Evolutionary conservation across 352 stramenopile species (phyloP).

Genomic region (Thalassiosira allenii): DNA sequence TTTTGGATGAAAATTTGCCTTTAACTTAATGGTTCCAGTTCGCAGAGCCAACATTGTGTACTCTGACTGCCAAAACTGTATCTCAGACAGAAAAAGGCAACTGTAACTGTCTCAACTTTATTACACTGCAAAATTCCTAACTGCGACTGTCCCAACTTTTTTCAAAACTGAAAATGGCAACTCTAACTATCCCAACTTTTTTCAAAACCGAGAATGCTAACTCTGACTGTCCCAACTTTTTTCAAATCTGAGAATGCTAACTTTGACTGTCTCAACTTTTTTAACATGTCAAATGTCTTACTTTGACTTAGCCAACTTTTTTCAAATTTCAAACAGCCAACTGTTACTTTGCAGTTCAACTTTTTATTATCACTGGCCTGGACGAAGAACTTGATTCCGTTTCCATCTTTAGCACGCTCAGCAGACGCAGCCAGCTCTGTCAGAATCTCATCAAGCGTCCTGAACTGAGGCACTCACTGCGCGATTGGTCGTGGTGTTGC

Average conservation of each 20-base stretch:
- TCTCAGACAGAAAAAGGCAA: conserved; percentile 2
- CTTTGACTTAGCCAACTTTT: conserved; percentile 16
- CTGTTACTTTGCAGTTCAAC: conserved; percentile 18
- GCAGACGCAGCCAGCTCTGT: too few relatives aligned
- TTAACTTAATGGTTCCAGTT: neutral
- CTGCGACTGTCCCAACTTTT: conserved; percentile 14
- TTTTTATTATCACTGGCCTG: conserved; percentile 19
- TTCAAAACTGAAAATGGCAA: conserved; percentile 5
- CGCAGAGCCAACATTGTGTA: neutral
- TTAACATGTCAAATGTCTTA: too few relatives aligned
- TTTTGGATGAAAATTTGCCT: too few relatives aligned
- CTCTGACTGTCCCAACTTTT: conserved; percentile 8
- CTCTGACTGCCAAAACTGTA: conserved; percentile 14
- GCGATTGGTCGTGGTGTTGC: neutral
- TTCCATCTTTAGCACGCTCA: too few relatives aligned
- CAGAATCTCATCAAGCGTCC: too few relatives aligned
- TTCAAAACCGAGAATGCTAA: conserved; percentile 1
- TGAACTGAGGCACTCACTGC: neutral
- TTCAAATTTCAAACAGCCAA: neutral
- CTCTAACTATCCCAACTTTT: conserved; percentile 8
- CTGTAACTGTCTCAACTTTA: conserved; percentile 16
- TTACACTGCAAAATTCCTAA: conserved; percentile 8
- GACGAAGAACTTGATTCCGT: too few relatives aligned
- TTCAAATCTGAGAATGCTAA: neutral
- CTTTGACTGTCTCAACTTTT: conserved; percentile 16